Evolutionary conservation across 164 flowering plant genomes (phyloP).

Genomic region (Kingdonia uniflora): DNA sequence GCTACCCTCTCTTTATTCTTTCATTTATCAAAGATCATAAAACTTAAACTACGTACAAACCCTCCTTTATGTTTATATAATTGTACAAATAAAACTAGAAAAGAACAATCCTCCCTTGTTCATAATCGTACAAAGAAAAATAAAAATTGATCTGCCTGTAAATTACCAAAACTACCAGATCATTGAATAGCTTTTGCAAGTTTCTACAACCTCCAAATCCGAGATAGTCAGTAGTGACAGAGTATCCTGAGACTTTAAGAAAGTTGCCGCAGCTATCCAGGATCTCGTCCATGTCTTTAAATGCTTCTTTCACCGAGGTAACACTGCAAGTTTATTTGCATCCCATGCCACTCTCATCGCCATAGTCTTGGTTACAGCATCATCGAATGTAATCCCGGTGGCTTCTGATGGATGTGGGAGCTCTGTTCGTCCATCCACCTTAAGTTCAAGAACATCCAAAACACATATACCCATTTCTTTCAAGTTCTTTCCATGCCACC

Average conservation of each 20-base stretch:
- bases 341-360: slow-evolving; percentile 74
- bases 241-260: no score
- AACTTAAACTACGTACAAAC: no score
- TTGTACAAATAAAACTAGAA: not conserved
- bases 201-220: no score
- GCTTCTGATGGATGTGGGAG: slow-evolving; percentile 55
- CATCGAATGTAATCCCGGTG: slow-evolving; percentile 50
- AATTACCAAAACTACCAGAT: not conserved
- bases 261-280: no score
- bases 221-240: no score
- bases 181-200: not conserved
- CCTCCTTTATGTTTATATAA: no score
- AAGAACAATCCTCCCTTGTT: not conserved
- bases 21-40: no score
- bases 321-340: slow-evolving; percentile 19
- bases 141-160: not conserved
- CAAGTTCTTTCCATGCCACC: slow-evolving; percentile 49
- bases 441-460: slow-evolving; percentile 57
- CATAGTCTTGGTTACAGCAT: slow-evolving; percentile 45
- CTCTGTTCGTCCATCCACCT: slow-evolving; percentile 25
- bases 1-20: no score
- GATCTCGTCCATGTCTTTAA: no score
- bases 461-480: slow-evolving; percentile 41
- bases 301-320: slow-evolving; percentile 3
- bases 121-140: not conserved